Base-by-base conservation (phyloP, 2,329 filamentous ascomycete species). In the Stemphylium beticola region DNA sequence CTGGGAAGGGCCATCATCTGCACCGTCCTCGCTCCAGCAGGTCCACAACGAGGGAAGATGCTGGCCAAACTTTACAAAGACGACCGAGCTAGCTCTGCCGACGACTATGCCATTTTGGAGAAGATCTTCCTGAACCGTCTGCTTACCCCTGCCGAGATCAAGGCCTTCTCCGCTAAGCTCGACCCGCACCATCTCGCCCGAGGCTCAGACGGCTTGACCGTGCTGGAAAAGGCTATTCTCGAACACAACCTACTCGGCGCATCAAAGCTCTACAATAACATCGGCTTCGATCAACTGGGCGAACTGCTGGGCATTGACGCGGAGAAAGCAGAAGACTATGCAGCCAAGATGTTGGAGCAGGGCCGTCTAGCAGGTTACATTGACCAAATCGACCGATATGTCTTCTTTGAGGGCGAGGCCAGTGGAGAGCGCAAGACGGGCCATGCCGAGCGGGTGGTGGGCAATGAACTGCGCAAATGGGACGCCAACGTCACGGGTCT, bases 91-190 rank as follows among this genome's bases (percentile, higher is more conserved):
- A 80, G 82, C 3, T 85, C 87, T 44, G 84, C 95, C 2, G 85
- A 88, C 29, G 91, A 98, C 77, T 93, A 90, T 71, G 82, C 86
- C 43, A 97, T 99, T 49, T 80, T 99, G 12, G 95, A 98, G 80
- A 98, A 98, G 81, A 98, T 99, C 86, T 96, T 96, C 75, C 83
- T 98, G 43, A 92, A 98, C 75, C 86, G 93, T 5, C 81, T 99
- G 3, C 82, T 99, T 43, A 85, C 86, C 0, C 86, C 89, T 0
- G 84, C 82, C n/a, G 95, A 99, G 77, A 92, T 97, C 37, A 86
- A 87, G 33, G 87, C 90, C 50, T 99, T 99, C 71, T 89, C 93
- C 0, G 82, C 89, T 65, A 88, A 87, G 46, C 82, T 99, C 43
- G 84, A 87, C 51, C 89, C 91, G 18, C 95, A 99, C 76, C 95